Evolutionary conservation across 2,329 filamentous ascomycete species (phyloP).

Genomic region (Xylariaceae sp.): DNA sequence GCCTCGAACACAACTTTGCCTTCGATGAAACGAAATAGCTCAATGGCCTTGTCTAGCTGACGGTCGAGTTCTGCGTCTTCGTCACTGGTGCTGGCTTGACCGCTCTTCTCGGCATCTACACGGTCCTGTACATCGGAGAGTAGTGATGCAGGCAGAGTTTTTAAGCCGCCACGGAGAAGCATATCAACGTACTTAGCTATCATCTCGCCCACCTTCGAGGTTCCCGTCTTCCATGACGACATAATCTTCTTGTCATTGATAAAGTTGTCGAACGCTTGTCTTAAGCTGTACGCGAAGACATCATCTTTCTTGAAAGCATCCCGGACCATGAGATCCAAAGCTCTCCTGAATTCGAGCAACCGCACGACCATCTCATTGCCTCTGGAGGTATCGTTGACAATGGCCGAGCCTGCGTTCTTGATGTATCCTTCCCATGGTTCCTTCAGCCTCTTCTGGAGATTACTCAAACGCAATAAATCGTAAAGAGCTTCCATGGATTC

Average conservation of each 20-base stretch:
- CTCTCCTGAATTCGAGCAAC: slow-evolving; percentile 72
- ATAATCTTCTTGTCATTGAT: slow-evolving; percentile 83
- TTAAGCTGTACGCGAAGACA: slow-evolving; percentile 68
- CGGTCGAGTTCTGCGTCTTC: slow-evolving; percentile 89
- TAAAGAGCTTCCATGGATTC: slow-evolving; percentile 72
- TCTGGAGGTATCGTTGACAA: slow-evolving; percentile 74
- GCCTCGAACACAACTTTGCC: slow-evolving; percentile 98
- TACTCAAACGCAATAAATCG: slow-evolving; percentile 64
- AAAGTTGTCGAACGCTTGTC: slow-evolving; percentile 81
- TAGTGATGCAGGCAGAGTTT: slow-evolving; percentile 67
- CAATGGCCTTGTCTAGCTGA: slow-evolving; percentile 86
- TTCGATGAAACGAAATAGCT: slow-evolving; percentile 93
- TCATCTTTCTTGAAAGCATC: slow-evolving; percentile 73
- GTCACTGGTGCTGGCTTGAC: slow-evolving; percentile 65
- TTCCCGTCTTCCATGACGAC: slow-evolving; percentile 70
- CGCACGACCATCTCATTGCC: slow-evolving; percentile 82
- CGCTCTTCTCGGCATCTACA: slow-evolving; percentile 52
- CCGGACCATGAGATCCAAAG: slow-evolving; percentile 69
- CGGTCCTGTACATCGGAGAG: slow-evolving; percentile 57
- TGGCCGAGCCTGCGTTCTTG: slow-evolving; percentile 62
- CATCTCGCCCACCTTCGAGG: slow-evolving; percentile 96
- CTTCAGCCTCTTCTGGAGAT: slow-evolving; percentile 64
- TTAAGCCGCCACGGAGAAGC: slow-evolving; percentile 80
- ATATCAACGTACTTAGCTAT: slow-evolving; percentile 95
- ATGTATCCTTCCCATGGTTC: slow-evolving; percentile 76